A percentile compares a stretch with the other conserved stretches of the same genome.
These are phyloP conservation scores for Penicillium salamii DNA, from an alignment of 495 filamentous ascomycete species.

Conservation along the genomic window DNA sequence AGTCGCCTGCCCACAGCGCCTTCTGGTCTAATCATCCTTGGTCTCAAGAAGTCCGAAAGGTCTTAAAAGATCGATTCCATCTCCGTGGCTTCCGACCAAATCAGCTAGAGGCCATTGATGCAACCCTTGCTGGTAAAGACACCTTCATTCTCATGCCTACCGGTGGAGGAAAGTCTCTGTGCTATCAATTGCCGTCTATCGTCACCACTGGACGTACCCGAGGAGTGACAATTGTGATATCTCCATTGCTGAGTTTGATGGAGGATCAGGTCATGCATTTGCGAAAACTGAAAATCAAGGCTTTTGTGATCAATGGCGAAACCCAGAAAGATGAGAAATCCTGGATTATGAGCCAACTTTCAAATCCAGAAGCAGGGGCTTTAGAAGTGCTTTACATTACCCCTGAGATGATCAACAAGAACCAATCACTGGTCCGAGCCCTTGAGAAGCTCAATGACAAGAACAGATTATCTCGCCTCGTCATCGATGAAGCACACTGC, in stretches of 20 bases:
- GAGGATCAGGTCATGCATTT: constrained; percentile 89
- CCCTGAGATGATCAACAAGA: constrained; percentile 93
- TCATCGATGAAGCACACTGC: constrained; percentile 97
- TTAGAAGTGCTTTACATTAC: constrained; percentile 91
- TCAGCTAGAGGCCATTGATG: constrained; percentile 93
- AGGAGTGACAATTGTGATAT: constrained; percentile 90
- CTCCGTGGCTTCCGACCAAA: constrained; percentile 84
- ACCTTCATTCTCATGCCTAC: constrained; percentile 97
- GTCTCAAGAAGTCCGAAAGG: constrained; percentile 80
- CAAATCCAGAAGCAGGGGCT: constrained; percentile 59
- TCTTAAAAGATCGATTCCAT: constrained; percentile 74
- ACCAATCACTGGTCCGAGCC: constrained; percentile 53
- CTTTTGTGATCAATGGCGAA: constrained; percentile 77
- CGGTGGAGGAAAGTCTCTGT: constrained; percentile 93
- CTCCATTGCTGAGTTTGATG: constrained; percentile 94
- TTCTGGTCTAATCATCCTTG: constrained; percentile 58
- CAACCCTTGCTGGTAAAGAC: constrained; percentile 81
- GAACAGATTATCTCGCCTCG: constrained; percentile 76
- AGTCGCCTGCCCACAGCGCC: constrained; percentile 32
- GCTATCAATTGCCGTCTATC: constrained; percentile 91
- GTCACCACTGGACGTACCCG: constrained; percentile 75
- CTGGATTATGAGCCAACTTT: constrained; percentile 58
- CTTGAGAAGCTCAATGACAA: constrained; percentile 62
- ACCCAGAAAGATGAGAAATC: constrained; percentile 51
- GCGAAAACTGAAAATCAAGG: constrained; percentile 68